These are phyloP conservation scores for Bremia lactucae DNA, from an alignment of 352 stramenopile genomes.

Conservation along the genomic window DNA sequence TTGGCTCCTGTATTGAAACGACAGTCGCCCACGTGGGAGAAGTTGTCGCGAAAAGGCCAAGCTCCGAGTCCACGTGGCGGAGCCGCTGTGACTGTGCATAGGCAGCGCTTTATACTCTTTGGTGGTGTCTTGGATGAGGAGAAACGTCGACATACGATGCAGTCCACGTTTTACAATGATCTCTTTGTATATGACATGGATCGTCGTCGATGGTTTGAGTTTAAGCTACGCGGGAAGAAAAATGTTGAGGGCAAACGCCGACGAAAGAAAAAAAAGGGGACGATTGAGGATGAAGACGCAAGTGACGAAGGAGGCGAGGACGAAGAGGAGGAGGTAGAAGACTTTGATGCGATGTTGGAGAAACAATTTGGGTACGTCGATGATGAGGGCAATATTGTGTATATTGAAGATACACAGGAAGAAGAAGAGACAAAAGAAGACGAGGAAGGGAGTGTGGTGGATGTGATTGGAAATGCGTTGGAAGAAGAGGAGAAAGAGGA, in stretches of 20 bases:
- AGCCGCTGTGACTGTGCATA: conserved; percentile 83
- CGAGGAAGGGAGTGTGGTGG: too few relatives aligned
- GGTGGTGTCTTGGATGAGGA: conserved; percentile 92
- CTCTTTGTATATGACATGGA: conserved; percentile 96
- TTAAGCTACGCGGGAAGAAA: conserved; percentile 83
- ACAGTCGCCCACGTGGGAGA: conserved; percentile 90
- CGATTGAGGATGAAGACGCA: conserved; percentile 27
- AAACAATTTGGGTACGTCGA: conserved; percentile 95
- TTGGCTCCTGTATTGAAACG: conserved; percentile 85
- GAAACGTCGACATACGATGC: conserved; percentile 64
- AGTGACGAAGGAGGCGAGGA: conserved; percentile 39
- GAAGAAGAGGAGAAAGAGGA: conserved; percentile 38
- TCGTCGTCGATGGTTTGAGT: conserved; percentile 91
- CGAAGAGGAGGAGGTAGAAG: conserved; percentile 67
- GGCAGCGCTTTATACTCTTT: conserved; percentile 94
- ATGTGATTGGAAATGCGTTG: too few relatives aligned
- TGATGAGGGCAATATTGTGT: conserved; percentile 91
- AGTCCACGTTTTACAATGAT: conserved; percentile 95
- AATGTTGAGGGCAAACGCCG: conserved; percentile 45
- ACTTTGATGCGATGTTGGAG: conserved; percentile 71
- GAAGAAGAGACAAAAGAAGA: conserved; percentile 18
- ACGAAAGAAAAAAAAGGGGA: conserved; percentile 48
- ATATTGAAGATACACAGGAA: conserved; percentile 84
- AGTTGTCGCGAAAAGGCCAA: conserved; percentile 83
- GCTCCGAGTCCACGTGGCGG: conserved; percentile 72